Evolutionary conservation across 176 grass and related monocot species (phyloP), one percentile per base, ranked within the genome.

Genomic region (Areca catechu): DNA sequence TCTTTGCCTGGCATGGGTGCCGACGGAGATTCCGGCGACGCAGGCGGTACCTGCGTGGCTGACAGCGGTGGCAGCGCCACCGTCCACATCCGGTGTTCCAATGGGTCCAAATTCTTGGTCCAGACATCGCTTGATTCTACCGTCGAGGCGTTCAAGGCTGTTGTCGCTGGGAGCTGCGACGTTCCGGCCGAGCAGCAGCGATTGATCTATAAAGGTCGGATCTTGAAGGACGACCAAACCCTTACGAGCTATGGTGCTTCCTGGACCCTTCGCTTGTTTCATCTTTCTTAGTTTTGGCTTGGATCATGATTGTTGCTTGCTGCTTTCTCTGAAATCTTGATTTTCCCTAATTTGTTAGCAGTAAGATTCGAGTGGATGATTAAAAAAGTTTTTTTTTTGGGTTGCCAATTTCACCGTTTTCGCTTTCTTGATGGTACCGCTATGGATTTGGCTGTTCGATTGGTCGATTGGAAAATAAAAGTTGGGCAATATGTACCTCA

Each of bases 141-240:
- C 2, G 84, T 95, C 54, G 68, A 80, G 28, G 81, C 56, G 22
- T 95, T 95, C 75, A 95, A 95, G 74, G 74, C 74, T 53, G 54
- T 69, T 28, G 84, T 95, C 4, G 77, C 89, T 0, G 79, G 68
- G 49, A 88, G 64, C 78, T 89, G 81, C 68, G 81, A 95, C 30
- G 81, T 95, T 55, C 84, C 84, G n/a, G 84, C 80, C 53, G 66
- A 82, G 74, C 89, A 95, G 84, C 89, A 95, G 84, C 81, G 89
- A 59, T 71, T 95, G 89, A 95, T 95, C 89, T 95, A 95, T 62
- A 95, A 88, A 66, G 89, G 84, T n/a, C 77, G 89, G 68, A 85
- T 95, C 76, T 72, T 95, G 65, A 95, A 89, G 81, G 84, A 95
- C 71, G 89, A 95, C 52, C 89, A 95, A 78, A 95, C 89, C 62